Percentiles rank a stretch among this genome's conserved stretches.
Evolutionary conservation across 176 grass and related monocot genomes (phyloP).

Genomic region (sorghum (Sorghum bicolor)): Sorghum_bicolor_NCBIv3 NC_012872.2:66432001-66432500

Average conservation of each 20-base stretch:
- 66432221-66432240: conserved; percentile 15
- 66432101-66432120: conserved; percentile 41
- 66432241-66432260: background rate
- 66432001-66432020: conserved; percentile 37
- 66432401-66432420: conserved; percentile 40
- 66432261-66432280: conserved; percentile 11
- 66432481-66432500: conserved; percentile 20
- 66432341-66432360: conserved; percentile 31
- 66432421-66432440: conserved; percentile 35
- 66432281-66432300: conserved; percentile 23
- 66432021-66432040: conserved; percentile 40
- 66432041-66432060: conserved; percentile 38
- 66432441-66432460: conserved; percentile 40
- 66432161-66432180: conserved; percentile 43
- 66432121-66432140: conserved; percentile 5
- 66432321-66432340: conserved; percentile 43
- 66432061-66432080: conserved; percentile 41
- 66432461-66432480: conserved; percentile 36
- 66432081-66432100: conserved; percentile 51
- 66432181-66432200: conserved; percentile 37
- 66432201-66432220: conserved; percentile 37
- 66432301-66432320: conserved; percentile 29
- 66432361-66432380: conserved; percentile 46
- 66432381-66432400: conserved; percentile 47
- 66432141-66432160: conserved; percentile 41